Conservation (phyloP, 768 basidiomycete genomes). For the Royoungia palumana region DNA sequence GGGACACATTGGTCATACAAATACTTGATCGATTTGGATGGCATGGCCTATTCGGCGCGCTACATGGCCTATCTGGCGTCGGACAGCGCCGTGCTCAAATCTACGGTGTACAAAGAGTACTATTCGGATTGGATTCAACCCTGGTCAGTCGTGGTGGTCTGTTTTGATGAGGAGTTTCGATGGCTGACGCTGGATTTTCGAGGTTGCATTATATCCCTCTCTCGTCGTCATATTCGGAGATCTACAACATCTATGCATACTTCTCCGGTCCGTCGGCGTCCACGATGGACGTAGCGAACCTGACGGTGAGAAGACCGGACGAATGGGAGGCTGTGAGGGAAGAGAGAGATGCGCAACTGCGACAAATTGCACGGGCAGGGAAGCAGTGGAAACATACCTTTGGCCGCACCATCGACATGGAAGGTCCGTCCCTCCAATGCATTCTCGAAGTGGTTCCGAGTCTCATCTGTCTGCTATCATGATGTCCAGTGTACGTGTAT, state of each 20-base stretch:
- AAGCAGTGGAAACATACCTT: slow-evolving; percentile 87
- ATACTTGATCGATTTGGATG: slow-evolving; percentile 88
- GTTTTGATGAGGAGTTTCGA: not conserved
- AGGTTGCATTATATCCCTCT: slow-evolving; percentile 97
- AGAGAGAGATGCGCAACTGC: slow-evolving; percentile 69
- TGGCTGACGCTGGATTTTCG: not conserved
- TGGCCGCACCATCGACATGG: slow-evolving; percentile 88
- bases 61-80: slow-evolving; percentile 84
- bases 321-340: slow-evolving; percentile 31
- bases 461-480: not conserved
- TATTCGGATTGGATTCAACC: slow-evolving; percentile 91
- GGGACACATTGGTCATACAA: slow-evolving; percentile 92
- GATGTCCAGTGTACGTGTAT: slow-evolving; percentile 71
- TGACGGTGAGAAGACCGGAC: slow-evolving; percentile 35
- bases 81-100: slow-evolving; percentile 86
- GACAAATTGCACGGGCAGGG: slow-evolving; percentile 87
- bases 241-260: slow-evolving; percentile 91
- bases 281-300: slow-evolving; percentile 52
- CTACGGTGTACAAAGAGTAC: slow-evolving; percentile 89
- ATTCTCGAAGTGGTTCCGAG: no score
- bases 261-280: slow-evolving; percentile 81
- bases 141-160: slow-evolving; percentile 53
- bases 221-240: slow-evolving; percentile 80
- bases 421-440: slow-evolving; percentile 58
- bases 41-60: slow-evolving; percentile 91